Evolutionary conservation across 768 basidiomycete species (phyloP).

Genomic region (Kwoniella mangroviensis): DNA sequence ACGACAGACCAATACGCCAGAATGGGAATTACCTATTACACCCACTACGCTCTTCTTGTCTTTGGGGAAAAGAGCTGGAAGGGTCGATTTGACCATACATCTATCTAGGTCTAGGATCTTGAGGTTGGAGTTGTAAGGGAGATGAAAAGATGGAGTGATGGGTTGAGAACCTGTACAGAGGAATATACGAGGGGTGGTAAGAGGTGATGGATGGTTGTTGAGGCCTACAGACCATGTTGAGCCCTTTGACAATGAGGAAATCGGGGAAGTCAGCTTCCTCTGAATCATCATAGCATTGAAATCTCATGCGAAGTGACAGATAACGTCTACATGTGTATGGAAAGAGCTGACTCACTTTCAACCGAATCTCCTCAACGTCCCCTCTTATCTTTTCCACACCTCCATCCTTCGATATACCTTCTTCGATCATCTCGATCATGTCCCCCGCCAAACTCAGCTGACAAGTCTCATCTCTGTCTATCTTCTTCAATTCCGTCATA

Average conservation of each 20-base stretch:
- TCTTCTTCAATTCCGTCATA: constrained; percentile 16
- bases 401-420: constrained; percentile 13
- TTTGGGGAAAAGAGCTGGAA: constrained; percentile 29
- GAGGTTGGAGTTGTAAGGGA: constrained; percentile 23
- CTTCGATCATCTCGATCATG: constrained; percentile 29
- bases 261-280: too few relatives aligned
- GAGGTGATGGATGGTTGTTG: not conserved
- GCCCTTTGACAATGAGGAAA: constrained; percentile 5
- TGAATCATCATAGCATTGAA: too few relatives aligned
- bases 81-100: constrained; percentile 23
- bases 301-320: too few relatives aligned
- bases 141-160: constrained; percentile 15
- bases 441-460: constrained; percentile 37
- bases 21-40: constrained; percentile 45
- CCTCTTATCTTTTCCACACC: constrained; percentile 22
- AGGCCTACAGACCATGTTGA: constrained; percentile 22
- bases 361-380: constrained; percentile 17
- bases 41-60: constrained; percentile 19
- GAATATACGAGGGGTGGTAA: constrained; percentile 20
- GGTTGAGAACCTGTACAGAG: constrained; percentile 44
- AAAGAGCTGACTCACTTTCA: constrained; percentile 16
- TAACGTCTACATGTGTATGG: too few relatives aligned
- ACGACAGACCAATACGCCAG: constrained; percentile 34
- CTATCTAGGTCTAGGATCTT: constrained; percentile 34
- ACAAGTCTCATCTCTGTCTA: constrained; percentile 37